A percentile compares a stretch with the other conserved stretches of the same genome.
Conservation (phyloP, 2,329 filamentous ascomycete genomes). For the Truncatella angustata region DNA sequence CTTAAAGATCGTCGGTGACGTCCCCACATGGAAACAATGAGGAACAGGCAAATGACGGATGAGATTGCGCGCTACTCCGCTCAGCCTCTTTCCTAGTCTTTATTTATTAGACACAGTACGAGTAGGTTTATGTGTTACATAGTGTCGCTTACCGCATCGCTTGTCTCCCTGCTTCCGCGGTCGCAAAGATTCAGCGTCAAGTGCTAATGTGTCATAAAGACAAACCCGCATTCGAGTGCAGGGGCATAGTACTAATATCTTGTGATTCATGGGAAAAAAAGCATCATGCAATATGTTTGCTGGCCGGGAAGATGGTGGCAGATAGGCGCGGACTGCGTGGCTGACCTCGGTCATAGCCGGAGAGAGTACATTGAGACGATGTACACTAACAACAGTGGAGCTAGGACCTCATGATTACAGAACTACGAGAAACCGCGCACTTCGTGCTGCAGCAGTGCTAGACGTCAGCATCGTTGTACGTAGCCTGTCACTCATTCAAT, state of each 20-base stretch:
- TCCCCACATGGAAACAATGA: no score
- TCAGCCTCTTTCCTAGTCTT: no score
- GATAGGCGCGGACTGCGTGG: neutral
- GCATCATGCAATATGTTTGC: neutral
- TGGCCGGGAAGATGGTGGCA: neutral
- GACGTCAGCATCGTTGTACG: no score
- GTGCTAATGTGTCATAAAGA: neutral
- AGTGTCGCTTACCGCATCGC: neutral
- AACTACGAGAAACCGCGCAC: no score
- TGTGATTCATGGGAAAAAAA: neutral
- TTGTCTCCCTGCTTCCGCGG: neutral
- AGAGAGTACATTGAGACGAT: constrained; percentile 1
- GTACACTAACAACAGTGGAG: no score
- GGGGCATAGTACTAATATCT: neutral
- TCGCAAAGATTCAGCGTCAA: neutral
- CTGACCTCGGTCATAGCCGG: constrained; percentile 7
- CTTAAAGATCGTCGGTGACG: neutral
- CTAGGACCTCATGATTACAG: no score
- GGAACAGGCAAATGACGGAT: no score
- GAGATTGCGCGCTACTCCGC: no score
- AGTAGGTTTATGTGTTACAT: no score
- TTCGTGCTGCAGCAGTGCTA: no score
- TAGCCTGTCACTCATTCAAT: no score
- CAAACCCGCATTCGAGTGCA: neutral
- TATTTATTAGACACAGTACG: no score